Evolutionary conservation across 2,329 filamentous ascomycete genomes (phyloP), one percentile per base, ranked within the genome.

Genomic region (Colletotrichum navitas): DNA sequence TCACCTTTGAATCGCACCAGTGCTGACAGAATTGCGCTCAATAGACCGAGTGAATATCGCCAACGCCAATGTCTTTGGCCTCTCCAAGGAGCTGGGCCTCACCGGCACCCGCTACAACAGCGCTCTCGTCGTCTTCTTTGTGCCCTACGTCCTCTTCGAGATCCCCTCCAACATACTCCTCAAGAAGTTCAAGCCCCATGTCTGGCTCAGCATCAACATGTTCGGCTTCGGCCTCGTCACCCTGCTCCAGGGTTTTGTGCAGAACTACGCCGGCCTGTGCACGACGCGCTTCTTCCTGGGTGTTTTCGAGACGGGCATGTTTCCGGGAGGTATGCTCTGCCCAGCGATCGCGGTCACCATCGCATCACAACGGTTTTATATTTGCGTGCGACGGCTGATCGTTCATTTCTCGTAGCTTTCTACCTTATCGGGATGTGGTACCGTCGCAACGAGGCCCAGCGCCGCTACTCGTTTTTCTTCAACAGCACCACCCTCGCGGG

Each of bases 401-500:
- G 10, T 34, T 16, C 5, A 21, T 18, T 51, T 39, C 26, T 8
- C 11, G 16, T 59, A 83, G 84, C 82, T 61, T 87, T 92, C 78
- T 93, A 94, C 77, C 83, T 95, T 10, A 90, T 94, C 73, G 90
- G 93, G 69, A 95, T 95, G 91, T 97, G 93, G 94, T 99, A 98
- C 77, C 91, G 91, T 71, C 90, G 95, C 71, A 86, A 86, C 55
- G 96, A 98, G 82, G 94, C 95, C 2, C 95, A 98, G 82, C 94
- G 94, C 77, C 91, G 96, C 39, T 98, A 95, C 83, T 93, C 91
- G 21, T 95, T 98, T 85, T 98, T 98, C 86, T 98, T 98, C 85
- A 91, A 89, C 77, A 93, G 88, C 36, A 95, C 93, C 0, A 93
- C 91, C 60, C 72, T 80, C 73, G 72, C 79, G 74, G 51, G 74